Evolutionary conservation across 1,284 basidiomycete genomes (phyloP).

Genomic region (Ustilago cynodontis): DNA sequence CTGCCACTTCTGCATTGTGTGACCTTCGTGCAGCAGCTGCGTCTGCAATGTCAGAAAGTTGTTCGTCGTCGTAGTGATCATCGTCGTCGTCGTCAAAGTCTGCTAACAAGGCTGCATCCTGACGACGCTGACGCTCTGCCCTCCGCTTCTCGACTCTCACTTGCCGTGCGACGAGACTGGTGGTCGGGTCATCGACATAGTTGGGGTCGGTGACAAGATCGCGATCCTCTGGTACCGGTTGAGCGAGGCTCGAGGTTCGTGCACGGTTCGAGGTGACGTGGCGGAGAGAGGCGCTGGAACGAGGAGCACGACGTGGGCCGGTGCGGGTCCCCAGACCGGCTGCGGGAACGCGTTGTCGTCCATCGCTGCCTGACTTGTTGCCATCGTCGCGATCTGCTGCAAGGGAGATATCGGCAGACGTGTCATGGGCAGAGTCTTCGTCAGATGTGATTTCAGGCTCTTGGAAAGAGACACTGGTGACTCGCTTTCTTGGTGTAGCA

Average conservation of each 20-base stretch:
- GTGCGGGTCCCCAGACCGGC: constrained; percentile 58
- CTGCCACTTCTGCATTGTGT: constrained; percentile 21
- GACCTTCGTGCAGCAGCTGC: constrained; percentile 18
- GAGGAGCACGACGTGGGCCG: constrained; percentile 56
- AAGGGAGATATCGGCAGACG: neutral
- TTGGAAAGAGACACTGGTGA: constrained; percentile 23
- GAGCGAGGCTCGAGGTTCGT: constrained; percentile 46
- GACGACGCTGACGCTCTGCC: constrained; percentile 33
- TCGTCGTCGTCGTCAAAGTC: constrained; percentile 40
- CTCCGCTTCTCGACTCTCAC: constrained; percentile 47
- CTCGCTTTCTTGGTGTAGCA: constrained; percentile 15
- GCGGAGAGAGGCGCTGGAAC: constrained; percentile 55
- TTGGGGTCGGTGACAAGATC: constrained; percentile 29
- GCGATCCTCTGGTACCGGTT: constrained; percentile 53
- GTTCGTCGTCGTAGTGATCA: constrained; percentile 15
- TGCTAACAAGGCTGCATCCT: constrained; percentile 36
- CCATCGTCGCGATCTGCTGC: neutral
- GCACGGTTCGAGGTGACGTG: constrained; percentile 47
- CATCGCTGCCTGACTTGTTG: constrained; percentile 5
- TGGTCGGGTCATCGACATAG: constrained; percentile 28
- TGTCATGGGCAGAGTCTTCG: neutral
- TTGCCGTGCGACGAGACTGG: constrained; percentile 47
- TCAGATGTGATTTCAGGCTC: constrained; percentile 20
- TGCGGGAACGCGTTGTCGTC: constrained; percentile 41
- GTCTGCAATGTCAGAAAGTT: constrained; percentile 20